Evolutionary conservation across 805 yeast genomes (phyloP).

Genomic region (Candida anglica): DNA sequence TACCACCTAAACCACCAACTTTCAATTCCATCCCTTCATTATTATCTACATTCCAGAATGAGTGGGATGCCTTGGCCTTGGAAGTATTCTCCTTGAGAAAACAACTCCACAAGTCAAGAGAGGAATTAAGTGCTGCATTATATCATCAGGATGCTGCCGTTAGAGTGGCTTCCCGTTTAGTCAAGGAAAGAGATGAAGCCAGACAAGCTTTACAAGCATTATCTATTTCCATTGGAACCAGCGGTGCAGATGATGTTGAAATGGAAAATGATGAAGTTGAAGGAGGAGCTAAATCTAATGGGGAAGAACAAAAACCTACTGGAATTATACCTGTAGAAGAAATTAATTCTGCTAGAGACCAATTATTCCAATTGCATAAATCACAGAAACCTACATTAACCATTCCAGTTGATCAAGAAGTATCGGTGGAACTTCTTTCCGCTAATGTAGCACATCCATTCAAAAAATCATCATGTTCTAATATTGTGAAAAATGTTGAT

Average conservation of each 20-base stretch:
- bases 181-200: constrained; percentile 76
- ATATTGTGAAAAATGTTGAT: neutral
- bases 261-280: no score
- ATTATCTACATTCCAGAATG: constrained; percentile 72
- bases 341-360: constrained; percentile 25
- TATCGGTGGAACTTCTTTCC: constrained; percentile 7
- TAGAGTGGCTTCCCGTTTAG: constrained; percentile 71
- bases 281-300: neutral
- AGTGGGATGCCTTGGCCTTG: constrained; percentile 84
- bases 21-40: constrained; percentile 74
- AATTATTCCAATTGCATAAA: constrained; percentile 33
- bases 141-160: constrained; percentile 90
- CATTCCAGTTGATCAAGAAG: constrained; percentile 10
- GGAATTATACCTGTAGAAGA: constrained; percentile 22
- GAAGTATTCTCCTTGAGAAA: constrained; percentile 76
- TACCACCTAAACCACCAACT: constrained; percentile 43
- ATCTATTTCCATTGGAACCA: constrained; percentile 35
- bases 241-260: constrained; percentile 8
- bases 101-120: constrained; percentile 60
- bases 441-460: constrained; percentile 8
- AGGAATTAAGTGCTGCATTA: constrained; percentile 72
- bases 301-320: constrained; percentile 8
- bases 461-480: constrained; percentile 7
- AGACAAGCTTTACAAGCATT: constrained; percentile 58
- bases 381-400: constrained; percentile 22